Percentiles rank a stretch among this genome's conserved stretches.
These are phyloP conservation scores for Calonectria ilicicola DNA, from an alignment of 2,329 filamentous ascomycete species.

Conservation along the genomic window DNA sequence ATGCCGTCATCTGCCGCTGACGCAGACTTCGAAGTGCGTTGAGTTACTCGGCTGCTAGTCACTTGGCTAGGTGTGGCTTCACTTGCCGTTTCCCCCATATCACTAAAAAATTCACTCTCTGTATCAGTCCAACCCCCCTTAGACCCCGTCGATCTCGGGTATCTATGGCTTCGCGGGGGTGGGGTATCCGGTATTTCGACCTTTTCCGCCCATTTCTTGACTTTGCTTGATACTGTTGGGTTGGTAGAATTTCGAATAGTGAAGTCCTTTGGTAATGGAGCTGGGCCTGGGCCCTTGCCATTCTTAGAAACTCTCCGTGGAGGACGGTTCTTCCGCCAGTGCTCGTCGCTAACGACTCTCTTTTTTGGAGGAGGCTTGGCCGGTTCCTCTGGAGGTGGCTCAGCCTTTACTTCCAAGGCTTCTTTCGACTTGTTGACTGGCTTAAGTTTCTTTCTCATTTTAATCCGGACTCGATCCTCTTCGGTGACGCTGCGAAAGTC, in stretches of 20 bases:
- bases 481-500: slow-evolving; percentile 70
- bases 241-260: slow-evolving; percentile 65
- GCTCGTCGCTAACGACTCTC: slow-evolving; percentile 91
- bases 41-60: slow-evolving; percentile 36
- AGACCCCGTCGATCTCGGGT: slow-evolving; percentile 50
- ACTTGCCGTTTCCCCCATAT: slow-evolving; percentile 42
- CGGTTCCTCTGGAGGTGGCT: slow-evolving; percentile 32
- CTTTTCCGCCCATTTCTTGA: slow-evolving; percentile 71
- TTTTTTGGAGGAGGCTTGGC: slow-evolving; percentile 80
- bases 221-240: slow-evolving; percentile 68
- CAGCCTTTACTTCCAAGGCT: slow-evolving; percentile 37
- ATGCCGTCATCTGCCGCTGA: slow-evolving; percentile 55
- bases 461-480: slow-evolving; percentile 69
- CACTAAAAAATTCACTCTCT: slow-evolving; percentile 44
- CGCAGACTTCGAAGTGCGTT: slow-evolving; percentile 39
- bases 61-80: slow-evolving; percentile 45
- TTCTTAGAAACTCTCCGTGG: slow-evolving; percentile 54
- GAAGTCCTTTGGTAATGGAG: slow-evolving; percentile 69
- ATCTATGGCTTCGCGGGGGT: slow-evolving; percentile 51
- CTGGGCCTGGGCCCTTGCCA: slow-evolving; percentile 41
- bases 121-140: slow-evolving; percentile 39
- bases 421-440: slow-evolving; percentile 47
- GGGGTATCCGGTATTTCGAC: slow-evolving; percentile 62
- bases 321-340: slow-evolving; percentile 79
- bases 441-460: slow-evolving; percentile 60